Base-by-base conservation (phyloP, 1,139 yeast genomes). In the Suhomyces kunorum region DNA sequence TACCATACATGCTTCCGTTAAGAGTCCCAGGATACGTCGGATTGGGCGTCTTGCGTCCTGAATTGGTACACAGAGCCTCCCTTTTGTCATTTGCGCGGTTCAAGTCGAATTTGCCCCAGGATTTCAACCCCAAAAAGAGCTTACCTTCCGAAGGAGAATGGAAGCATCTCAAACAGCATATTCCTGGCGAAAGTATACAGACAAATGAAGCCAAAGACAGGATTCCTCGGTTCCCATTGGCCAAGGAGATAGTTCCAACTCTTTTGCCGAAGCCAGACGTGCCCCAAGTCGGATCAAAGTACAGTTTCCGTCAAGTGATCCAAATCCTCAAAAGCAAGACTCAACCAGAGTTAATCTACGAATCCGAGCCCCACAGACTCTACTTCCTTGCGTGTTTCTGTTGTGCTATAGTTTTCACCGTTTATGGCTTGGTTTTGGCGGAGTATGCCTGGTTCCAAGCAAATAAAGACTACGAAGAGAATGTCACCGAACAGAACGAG, bases 341-440 rank as follows among this genome's bases (percentile, higher is more conserved):
- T 7, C 72, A 75, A 38, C 94, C 94, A 1, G 95, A 86, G 57
- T 68, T 87, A 43, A 73, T 87, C 36, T 87, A 87, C 61, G 90
- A 85, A 66, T 81, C 89, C 23, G 95, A 87, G 61, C 87, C 94
- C 0, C 95, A 87, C 56, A 69, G 86, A 43, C 68, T 86, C 20
- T 87, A 86, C 58, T 86, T 87, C 57, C 65, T 85, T 17, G 76
- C 81, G 27, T 79, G 87, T 56, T 78, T 82, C 48, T 81, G 87
- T 28, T 72, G 83, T 54, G 87, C 89, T 0, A 66, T 84, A 27
- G 80, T 82, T 14, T 78, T 85, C 51, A 71, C 84, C 4, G 71
- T 83, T 9, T 87, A 87, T 58, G 87, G 85, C 6, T 59, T 83
- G 37, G 69, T 87, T 63, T 57, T 78, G 53, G 55, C 75, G 33